phyloP scores from a whole-genome alignment of 805 yeast genomes.

The Wilhelminamyces savonicus region DNA sequence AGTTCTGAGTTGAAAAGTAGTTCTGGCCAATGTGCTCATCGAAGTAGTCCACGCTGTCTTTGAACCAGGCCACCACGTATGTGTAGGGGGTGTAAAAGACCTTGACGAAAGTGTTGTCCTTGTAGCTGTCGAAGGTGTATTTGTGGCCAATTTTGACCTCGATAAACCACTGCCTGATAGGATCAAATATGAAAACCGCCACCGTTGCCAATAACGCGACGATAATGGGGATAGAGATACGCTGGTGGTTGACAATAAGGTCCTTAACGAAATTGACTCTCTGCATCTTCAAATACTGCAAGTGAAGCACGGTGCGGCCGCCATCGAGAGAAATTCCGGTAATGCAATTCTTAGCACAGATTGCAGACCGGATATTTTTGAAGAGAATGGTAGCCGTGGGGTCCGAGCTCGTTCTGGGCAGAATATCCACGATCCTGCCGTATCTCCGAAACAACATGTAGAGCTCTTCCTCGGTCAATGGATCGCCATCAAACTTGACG shows the following conservation, averaged over 20 bases:
- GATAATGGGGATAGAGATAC: constrained; percentile 74
- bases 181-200: constrained; percentile 87
- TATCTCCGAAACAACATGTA: constrained; percentile 81
- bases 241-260: constrained; percentile 66
- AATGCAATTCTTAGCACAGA: constrained; percentile 84
- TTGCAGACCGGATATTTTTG: constrained; percentile 56
- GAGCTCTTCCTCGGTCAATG: constrained; percentile 71
- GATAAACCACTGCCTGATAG: constrained; percentile 78
- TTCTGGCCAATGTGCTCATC: constrained; percentile 18
- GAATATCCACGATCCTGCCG: constrained; percentile 74
- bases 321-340: constrained; percentile 63
- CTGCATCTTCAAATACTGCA: constrained; percentile 59
- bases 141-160: constrained; percentile 63
- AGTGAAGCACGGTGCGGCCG: constrained; percentile 56
- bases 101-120: constrained; percentile 23
- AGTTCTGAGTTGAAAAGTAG: constrained; percentile 7
- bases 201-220: constrained; percentile 73
- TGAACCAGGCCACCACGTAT: constrained; percentile 18
- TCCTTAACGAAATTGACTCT: constrained; percentile 49
- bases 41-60: constrained; percentile 28
- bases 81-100: constrained; percentile 21
- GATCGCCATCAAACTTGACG: constrained; percentile 70
- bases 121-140: constrained; percentile 46
- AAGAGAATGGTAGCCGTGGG: constrained; percentile 50
- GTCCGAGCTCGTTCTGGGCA: constrained; percentile 45